Percentiles rank a stretch among this genome's conserved stretches.
Conservation (phyloP, 139 green algal species). For the Pseudopediastrum boryanum region DNA sequence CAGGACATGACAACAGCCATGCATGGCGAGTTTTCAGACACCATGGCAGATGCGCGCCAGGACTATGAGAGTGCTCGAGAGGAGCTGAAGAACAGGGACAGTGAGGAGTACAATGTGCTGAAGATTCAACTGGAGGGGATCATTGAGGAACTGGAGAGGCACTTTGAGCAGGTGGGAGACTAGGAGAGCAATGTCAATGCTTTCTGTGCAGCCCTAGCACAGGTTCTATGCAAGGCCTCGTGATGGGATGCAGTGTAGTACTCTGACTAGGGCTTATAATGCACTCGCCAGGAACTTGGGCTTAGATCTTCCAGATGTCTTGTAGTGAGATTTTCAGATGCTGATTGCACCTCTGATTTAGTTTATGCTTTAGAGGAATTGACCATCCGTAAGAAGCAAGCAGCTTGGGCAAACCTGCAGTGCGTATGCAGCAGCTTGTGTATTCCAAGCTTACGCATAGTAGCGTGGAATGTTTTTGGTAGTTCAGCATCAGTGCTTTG, state of each 20-base stretch:
- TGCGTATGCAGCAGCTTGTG: too few relatives aligned
- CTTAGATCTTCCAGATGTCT: too few relatives aligned
- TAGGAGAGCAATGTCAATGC: too few relatives aligned
- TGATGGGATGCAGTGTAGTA: not conserved
- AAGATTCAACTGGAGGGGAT: slow-evolving; percentile 87
- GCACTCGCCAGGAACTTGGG: too few relatives aligned
- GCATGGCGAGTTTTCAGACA: slow-evolving; percentile 50
- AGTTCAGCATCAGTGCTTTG: not conserved
- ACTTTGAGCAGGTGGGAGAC: slow-evolving; percentile 77
- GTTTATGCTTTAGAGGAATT: too few relatives aligned
- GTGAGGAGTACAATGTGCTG: slow-evolving; percentile 92
- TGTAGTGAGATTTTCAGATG: too few relatives aligned
- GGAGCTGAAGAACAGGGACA: slow-evolving; percentile 69
- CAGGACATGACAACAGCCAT: slow-evolving; percentile 79
- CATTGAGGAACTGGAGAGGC: slow-evolving; percentile 85
- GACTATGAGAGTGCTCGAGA: slow-evolving; percentile 37
- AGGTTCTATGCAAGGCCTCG: not conserved
- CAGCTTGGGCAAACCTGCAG: too few relatives aligned
- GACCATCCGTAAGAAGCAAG: too few relatives aligned
- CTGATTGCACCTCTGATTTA: too few relatives aligned
- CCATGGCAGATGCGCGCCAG: slow-evolving; percentile 60
- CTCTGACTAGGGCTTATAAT: too few relatives aligned
- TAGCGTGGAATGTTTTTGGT: not conserved
- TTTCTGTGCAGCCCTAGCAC: not conserved
- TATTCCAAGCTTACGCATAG: not conserved